Base-by-base conservation (phyloP, 495 filamentous ascomycete species). In the Mycothermus thermophilus region DNA sequence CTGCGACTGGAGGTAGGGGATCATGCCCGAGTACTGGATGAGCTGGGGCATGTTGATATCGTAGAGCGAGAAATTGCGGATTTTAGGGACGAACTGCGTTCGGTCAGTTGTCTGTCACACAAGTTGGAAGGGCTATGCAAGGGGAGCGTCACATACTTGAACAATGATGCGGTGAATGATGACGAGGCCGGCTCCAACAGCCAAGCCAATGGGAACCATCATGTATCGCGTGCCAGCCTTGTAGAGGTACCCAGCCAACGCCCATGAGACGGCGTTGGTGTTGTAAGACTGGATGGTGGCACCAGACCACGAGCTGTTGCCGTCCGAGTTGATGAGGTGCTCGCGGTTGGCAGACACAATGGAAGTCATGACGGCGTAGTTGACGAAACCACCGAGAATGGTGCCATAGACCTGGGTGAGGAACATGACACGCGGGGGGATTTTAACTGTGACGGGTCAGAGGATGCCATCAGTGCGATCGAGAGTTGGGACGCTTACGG, bases 191-290 rank as follows among this genome's bases (percentile, higher is more conserved):
- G 48, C 50, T 0, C 69, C 69, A 16, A 70, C 55, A 9, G 42
- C 44, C 5, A 72, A 28, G 8, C 67, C 66, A 8, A 69, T 35
- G 8, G 69, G 64, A 0, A 72, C 61, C 35, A 70, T 59, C 1
- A 40, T 19, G 47, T 71, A 66, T 12, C 25, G 29, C 0, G 30
- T 43, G 8, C 52, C 52, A 10, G 34, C 22, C 26, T 45, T 47
- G 44, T 59, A 63, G 24, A 63, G 51, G 25, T 63, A 50, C 27
- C 58, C 47, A n/a, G 60, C 59, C n/a, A 63, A 30, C 1, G 58
- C 59, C 60, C 60, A 63, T 1, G 59, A 51, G 9, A 44, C 44
- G 2, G 60, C 60, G 41, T 51, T 56, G 22, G 59, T 59, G 43
- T 62, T 62, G 43, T 59, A 54, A 2, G 43, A 43, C 35, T 62